phyloP scores from a whole-genome alignment of 2,329 filamentous ascomycete genomes.

The Pseudogymnoascus sp. region DNA sequence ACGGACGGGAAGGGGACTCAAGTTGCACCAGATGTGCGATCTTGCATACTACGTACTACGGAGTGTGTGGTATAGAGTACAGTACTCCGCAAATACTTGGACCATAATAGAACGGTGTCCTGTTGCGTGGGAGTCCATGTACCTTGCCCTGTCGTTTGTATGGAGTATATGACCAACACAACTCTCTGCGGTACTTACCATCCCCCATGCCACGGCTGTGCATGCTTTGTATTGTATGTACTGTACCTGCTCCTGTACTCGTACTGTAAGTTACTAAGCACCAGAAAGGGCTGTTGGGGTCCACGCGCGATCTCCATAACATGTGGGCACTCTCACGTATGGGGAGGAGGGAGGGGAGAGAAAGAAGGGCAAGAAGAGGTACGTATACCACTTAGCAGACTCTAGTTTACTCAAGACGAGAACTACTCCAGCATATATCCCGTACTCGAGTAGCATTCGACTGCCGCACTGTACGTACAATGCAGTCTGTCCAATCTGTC shows the following conservation, averaged over 20 bases:
- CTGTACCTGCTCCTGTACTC: too few relatives aligned
- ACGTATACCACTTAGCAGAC: background rate
- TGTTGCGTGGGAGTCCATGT: background rate
- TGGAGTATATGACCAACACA: background rate
- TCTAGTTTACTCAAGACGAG: background rate
- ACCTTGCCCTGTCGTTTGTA: background rate
- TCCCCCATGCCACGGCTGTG: background rate
- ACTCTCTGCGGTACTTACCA: background rate
- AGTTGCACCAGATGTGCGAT: background rate
- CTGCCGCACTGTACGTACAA: background rate
- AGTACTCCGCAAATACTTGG: background rate
- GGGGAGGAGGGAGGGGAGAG: background rate
- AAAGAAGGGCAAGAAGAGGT: background rate
- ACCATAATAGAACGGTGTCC: background rate
- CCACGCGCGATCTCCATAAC: background rate
- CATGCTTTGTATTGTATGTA: background rate
- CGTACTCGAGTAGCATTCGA: too few relatives aligned
- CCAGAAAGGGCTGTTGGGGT: background rate
- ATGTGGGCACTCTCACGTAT: background rate
- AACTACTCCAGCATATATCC: too few relatives aligned
- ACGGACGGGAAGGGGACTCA: background rate
- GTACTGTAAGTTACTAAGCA: background rate
- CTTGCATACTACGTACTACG: background rate
- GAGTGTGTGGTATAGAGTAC: background rate
- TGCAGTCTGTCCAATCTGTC: background rate